A percentile compares a stretch with the other conserved stretches of the same genome.
Evolutionary conservation across 169 alveolate genomes (phyloP).

Genomic region (Plasmodium sp.): DNA sequence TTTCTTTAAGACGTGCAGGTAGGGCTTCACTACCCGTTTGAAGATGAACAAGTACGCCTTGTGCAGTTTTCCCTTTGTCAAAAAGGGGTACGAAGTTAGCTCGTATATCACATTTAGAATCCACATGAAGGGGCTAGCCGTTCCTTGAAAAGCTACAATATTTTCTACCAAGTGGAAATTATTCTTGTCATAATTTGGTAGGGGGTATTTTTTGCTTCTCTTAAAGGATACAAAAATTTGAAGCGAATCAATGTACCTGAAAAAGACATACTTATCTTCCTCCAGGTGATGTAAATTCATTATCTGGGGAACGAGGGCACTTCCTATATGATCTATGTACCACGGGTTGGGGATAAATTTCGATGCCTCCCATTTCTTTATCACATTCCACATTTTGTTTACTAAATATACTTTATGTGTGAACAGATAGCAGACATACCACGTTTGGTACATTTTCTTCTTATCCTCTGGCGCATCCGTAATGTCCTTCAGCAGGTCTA

Average conservation of each 20-base stretch:
- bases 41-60: slow-evolving; percentile 53
- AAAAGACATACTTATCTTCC: slow-evolving; percentile 26
- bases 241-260: slow-evolving; percentile 35
- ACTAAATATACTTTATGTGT: slow-evolving; percentile 56
- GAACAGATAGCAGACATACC: slow-evolving; percentile 58
- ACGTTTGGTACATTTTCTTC: slow-evolving; percentile 7
- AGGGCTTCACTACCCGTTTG: slow-evolving; percentile 37
- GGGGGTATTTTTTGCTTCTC: slow-evolving; percentile 62
- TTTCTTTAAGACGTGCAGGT: slow-evolving; percentile 43
- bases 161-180: slow-evolving; percentile 23
- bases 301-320: slow-evolving; percentile 29
- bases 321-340: slow-evolving; percentile 63
- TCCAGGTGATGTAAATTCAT: slow-evolving; percentile 19
- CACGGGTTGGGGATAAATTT: slow-evolving; percentile 58
- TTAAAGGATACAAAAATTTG: slow-evolving; percentile 29
- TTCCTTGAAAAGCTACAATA: slow-evolving; percentile 65
- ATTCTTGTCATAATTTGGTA: slow-evolving; percentile 60
- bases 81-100: slow-evolving; percentile 43
- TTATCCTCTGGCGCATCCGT: not conserved
- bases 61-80: slow-evolving; percentile 59
- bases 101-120: slow-evolving; percentile 34
- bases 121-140: slow-evolving; percentile 55
- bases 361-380: slow-evolving; percentile 55
- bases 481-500: slow-evolving; percentile 39
- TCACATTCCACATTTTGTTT: slow-evolving; percentile 66